Evolutionary conservation across 225 moss, liverwort and hornwort genomes (phyloP).

Genomic region (Climacium dendroides): DNA sequence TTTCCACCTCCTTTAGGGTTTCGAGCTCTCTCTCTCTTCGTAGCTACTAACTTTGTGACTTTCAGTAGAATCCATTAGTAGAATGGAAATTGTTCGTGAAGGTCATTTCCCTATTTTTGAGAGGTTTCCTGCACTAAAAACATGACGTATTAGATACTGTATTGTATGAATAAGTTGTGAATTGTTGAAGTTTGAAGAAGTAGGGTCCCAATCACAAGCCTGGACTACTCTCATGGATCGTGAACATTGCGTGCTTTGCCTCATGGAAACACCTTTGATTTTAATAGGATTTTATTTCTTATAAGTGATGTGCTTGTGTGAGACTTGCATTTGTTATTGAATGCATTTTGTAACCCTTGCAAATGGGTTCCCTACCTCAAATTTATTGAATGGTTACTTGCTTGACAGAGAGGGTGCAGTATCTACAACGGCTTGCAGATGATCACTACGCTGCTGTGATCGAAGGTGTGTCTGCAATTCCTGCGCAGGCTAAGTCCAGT

Average conservation of each 20-base stretch:
- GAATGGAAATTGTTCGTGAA: neutral
- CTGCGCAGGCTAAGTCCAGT: neutral
- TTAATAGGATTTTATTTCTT: neutral
- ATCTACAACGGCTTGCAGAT: slow-evolving; percentile 49
- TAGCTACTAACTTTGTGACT: neutral
- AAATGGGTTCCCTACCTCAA: neutral
- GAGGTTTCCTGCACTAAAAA: neutral
- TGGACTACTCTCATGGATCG: neutral
- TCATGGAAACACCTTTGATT: neutral
- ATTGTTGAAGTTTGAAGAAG: neutral
- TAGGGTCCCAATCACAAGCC: neutral
- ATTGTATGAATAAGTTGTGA: neutral
- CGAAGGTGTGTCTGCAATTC: slow-evolving; percentile 38
- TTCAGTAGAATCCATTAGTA: neutral
- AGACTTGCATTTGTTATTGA: neutral
- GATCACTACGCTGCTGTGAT: slow-evolving; percentile 60
- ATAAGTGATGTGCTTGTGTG: neutral
- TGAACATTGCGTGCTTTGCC: neutral
- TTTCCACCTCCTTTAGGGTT: neutral
- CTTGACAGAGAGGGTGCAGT: slow-evolving; percentile 57
- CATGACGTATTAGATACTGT: neutral
- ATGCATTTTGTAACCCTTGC: neutral
- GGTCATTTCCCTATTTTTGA: neutral
- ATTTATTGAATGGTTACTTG: neutral
- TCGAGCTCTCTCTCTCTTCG: neutral